Base-by-base conservation (phyloP, 139 green algal genomes). In the Nannochloris sp. region DNA sequence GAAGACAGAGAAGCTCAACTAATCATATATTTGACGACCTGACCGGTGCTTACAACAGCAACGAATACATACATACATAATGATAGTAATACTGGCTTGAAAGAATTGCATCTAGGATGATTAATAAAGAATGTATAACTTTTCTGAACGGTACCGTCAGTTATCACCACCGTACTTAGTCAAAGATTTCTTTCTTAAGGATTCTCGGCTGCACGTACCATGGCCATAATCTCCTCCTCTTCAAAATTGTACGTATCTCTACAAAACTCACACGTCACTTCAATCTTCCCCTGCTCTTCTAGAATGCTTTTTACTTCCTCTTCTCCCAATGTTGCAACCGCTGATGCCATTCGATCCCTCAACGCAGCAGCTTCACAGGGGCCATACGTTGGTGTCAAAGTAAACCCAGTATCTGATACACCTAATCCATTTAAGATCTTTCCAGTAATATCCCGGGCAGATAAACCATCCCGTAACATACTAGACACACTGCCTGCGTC, bases 221-320 rank as follows among this genome's bases (percentile, higher is more conserved):
- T 35, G 6, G 51, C 61, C 53, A 76, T 36, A 38, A 89, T 78
- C 54, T 87, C 78, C 4, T 74, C 61, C 42, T 85, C 71, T 14
- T 29, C 30, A 31, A 92, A 88, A n/a, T 71, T 48, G 61, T 85
- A 89, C 53, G 68, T 79, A 35, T 92, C 76, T 15, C 73, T 67
- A 71, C 84, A 93, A 44, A 90, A 77, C 33, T 77, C 70, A 62
- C 70, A 77, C 13, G 65, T 71, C 34, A 93, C 84, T 77, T 96
- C 89, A 3, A 96, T 75, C 44, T 89, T 77, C 24, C 89, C 89
- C 71, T 92, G 67, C 65, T 90, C 56, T 61, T 73, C 62, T 14
- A 92, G 61, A 61, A 95, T 91, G 19, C 68, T 45, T 4, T 67
- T 15, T 34, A 84, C 80, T 72, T 87, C 77, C 30, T 82, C 8